Evolutionary conservation across 371 early-diverging fungal genomes (phyloP).

Genomic region (Syncephalastrum monosporum): DNA sequence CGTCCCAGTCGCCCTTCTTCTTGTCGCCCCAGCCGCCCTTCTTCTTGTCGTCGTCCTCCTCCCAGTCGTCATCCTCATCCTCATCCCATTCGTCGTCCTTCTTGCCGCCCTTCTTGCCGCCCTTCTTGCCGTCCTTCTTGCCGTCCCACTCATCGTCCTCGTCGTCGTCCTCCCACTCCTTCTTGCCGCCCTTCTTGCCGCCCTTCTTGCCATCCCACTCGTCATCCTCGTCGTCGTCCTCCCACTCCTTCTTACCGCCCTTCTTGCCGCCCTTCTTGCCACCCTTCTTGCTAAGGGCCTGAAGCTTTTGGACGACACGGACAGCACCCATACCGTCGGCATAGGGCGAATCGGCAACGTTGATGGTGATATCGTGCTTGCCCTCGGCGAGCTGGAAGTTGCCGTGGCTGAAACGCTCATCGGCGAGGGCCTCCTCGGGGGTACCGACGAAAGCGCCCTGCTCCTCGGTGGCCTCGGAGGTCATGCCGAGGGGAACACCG

Average conservation of each 20-base stretch:
- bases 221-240: constrained; percentile 19
- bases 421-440: constrained; percentile 26
- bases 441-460: constrained; percentile 18
- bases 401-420: constrained; percentile 30
- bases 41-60: constrained; percentile 3
- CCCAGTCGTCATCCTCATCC: constrained; percentile 12
- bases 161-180: constrained; percentile 1
- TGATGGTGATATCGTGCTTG: constrained; percentile 32
- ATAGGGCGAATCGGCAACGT: constrained; percentile 23
- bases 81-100: neutral
- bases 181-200: constrained; percentile 6
- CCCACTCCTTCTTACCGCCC: constrained; percentile 13
- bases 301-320: constrained; percentile 28
- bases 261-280: constrained; percentile 16
- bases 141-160: constrained; percentile 13
- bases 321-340: constrained; percentile 30
- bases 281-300: constrained; percentile 30
- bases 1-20: neutral
- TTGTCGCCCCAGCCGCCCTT: neutral
- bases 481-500: constrained; percentile 23
- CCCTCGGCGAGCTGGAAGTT: constrained; percentile 21
- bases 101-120: neutral
- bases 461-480: constrained; percentile 17
- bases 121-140: constrained; percentile 2
- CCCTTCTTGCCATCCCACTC: constrained; percentile 5